Percentiles rank a stretch among this genome's conserved stretches.
These are phyloP conservation scores for Vaccinium corymbosum DNA, from an alignment of 148 eudicot species.

Conservation along the genomic window DNA sequence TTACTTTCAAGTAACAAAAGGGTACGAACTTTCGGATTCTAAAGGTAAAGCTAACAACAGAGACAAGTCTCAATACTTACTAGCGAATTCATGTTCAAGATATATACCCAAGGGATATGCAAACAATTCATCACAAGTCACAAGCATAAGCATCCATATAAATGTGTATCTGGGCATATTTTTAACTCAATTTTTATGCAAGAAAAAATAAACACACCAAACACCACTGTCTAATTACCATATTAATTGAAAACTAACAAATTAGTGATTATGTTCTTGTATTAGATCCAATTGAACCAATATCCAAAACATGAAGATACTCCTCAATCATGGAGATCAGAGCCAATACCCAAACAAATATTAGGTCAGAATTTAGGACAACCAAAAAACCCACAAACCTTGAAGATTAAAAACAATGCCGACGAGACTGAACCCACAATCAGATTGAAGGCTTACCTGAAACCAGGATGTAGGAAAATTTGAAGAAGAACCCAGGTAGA, in stretches of 20 bases:
- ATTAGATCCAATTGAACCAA: not conserved
- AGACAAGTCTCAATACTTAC: not conserved
- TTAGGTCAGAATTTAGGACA: not conserved
- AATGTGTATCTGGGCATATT: not conserved
- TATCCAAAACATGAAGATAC: not conserved
- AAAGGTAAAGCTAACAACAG: not conserved
- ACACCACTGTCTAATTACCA: no score
- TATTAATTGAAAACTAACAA: not conserved
- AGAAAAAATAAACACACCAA: not conserved
- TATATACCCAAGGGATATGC: not conserved
- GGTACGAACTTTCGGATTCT: not conserved
- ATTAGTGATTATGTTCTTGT: not conserved
- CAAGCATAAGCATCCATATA: not conserved
- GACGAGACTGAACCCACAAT: no score
- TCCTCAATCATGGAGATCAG: slow-evolving; percentile 2
- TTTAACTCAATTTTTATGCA: not conserved
- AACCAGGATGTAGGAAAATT: not conserved
- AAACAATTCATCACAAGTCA: not conserved
- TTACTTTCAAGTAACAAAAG: not conserved
- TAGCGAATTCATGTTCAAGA: not conserved
- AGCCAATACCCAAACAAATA: not conserved
- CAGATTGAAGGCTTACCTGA: not conserved
- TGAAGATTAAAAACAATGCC: not conserved
- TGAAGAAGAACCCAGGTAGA: slow-evolving; percentile 7
- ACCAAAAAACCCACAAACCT: not conserved